Conservation (phyloP, 1,284 basidiomycete genomes). For the Malassezia pachydermatis region DNA sequence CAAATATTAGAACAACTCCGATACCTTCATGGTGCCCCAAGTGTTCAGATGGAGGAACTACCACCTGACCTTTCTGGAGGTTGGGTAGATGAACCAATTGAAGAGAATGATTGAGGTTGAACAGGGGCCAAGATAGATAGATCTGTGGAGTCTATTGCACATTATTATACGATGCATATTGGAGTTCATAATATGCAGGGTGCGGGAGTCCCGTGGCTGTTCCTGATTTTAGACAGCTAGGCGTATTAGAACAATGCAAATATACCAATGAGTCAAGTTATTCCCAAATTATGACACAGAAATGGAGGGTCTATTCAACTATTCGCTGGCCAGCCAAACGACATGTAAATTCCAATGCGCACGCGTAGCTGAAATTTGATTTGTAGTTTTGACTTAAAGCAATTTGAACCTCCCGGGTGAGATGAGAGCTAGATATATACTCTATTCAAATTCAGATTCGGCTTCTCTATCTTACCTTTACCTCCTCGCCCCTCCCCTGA, state of each 20-base stretch:
- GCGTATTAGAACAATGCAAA: neutral
- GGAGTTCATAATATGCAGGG: neutral
- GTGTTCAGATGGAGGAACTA: slow-evolving; percentile 89
- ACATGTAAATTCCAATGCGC: too few species aligned
- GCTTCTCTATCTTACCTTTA: neutral
- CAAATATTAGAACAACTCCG: slow-evolving; percentile 79
- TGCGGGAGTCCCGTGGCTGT: neutral
- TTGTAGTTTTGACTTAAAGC: too few species aligned
- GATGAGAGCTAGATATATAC: neutral
- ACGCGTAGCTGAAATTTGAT: too few species aligned
- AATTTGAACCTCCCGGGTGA: neutral
- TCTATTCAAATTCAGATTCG: neutral
- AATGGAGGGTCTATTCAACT: too few species aligned
- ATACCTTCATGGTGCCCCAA: slow-evolving; percentile 87
- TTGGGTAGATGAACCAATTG: slow-evolving; percentile 58
- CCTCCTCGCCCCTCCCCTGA: neutral
- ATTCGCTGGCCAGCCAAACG: too few species aligned
- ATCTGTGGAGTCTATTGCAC: too few species aligned
- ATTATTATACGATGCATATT: neutral
- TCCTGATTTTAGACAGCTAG: neutral
- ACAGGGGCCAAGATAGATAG: too few species aligned
- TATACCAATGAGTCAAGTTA: neutral
- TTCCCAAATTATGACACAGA: neutral
- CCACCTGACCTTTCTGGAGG: slow-evolving; percentile 79
- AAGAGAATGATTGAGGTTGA: neutral